Percentiles rank a stretch among this genome's conserved stretches.
These are phyloP conservation scores for Theileria annulata DNA, from an alignment of 169 alveolate genomes.

Conservation along the genomic window DNA sequence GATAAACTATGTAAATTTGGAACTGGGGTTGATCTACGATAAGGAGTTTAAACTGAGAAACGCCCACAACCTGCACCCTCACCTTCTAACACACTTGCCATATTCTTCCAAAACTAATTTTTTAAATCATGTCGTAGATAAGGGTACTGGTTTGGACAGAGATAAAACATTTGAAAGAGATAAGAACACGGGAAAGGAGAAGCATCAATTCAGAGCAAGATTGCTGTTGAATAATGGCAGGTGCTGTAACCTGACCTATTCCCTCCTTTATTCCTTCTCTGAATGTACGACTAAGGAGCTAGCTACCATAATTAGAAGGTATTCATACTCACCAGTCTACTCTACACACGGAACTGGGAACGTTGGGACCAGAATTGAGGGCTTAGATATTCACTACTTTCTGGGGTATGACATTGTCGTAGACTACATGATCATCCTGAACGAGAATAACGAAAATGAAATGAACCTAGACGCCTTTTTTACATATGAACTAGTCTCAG, in stretches of 20 bases:
- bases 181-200: not conserved
- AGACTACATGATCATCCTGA: constrained; percentile 52
- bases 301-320: constrained; percentile 40
- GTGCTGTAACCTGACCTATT: constrained; percentile 42
- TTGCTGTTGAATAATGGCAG: constrained; percentile 52
- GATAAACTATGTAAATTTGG: constrained; percentile 59
- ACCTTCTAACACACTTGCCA: constrained; percentile 20
- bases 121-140: not conserved
- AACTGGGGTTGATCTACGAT: constrained; percentile 44
- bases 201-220: not conserved
- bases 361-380: not conserved
- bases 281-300: constrained; percentile 25
- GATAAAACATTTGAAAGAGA: not conserved
- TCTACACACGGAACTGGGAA: not conserved
- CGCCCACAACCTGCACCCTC: constrained; percentile 43
- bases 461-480: constrained; percentile 56
- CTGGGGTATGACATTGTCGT: constrained; percentile 62
- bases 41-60: constrained; percentile 63
- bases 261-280: constrained; percentile 40
- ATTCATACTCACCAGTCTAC: constrained; percentile 57
- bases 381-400: constrained; percentile 5
- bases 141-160: not conserved
- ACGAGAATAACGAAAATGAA: constrained; percentile 26
- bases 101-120: not conserved
- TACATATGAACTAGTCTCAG: constrained; percentile 37